Evolutionary conservation across 495 filamentous ascomycete species (phyloP).

Genomic region (Haplographium delicatum): DNA sequence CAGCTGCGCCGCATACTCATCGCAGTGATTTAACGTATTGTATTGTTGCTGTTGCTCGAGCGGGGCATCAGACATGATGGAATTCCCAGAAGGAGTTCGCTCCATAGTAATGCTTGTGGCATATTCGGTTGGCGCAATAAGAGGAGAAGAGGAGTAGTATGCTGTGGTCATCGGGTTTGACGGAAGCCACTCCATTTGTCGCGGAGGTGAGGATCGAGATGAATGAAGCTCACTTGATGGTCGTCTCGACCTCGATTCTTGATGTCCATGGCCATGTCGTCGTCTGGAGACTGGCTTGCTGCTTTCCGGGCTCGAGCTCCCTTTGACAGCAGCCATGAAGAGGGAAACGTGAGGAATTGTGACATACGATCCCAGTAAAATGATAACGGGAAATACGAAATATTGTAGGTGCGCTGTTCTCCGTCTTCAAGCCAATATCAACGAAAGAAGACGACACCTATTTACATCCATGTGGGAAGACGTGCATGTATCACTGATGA

Average conservation of each 20-base stretch:
- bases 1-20: conserved; percentile 13
- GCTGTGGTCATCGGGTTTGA: not conserved
- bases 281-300: conserved; percentile 12
- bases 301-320: conserved; percentile 14
- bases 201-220: conserved; percentile 13
- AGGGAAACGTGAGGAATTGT: conserved; percentile 1
- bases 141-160: not conserved
- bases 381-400: not conserved
- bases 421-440: too few relatives aligned
- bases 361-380: conserved; percentile 7
- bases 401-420: too few relatives aligned
- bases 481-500: not conserved
- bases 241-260: conserved; percentile 9
- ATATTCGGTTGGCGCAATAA: not conserved
- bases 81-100: conserved; percentile 23
- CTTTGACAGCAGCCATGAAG: conserved; percentile 18
- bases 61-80: conserved; percentile 22
- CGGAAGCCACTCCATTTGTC: not conserved
- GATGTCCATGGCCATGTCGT: conserved; percentile 7
- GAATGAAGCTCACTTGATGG: not conserved
- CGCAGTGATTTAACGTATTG: conserved; percentile 16
- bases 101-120: conserved; percentile 20
- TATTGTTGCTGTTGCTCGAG: conserved; percentile 1
- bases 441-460: too few relatives aligned
- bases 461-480: too few relatives aligned